These are phyloP conservation scores for Melaleuca alternifolia DNA, from an alignment of 345 rosid genomes.

Conservation along the genomic window DNA sequence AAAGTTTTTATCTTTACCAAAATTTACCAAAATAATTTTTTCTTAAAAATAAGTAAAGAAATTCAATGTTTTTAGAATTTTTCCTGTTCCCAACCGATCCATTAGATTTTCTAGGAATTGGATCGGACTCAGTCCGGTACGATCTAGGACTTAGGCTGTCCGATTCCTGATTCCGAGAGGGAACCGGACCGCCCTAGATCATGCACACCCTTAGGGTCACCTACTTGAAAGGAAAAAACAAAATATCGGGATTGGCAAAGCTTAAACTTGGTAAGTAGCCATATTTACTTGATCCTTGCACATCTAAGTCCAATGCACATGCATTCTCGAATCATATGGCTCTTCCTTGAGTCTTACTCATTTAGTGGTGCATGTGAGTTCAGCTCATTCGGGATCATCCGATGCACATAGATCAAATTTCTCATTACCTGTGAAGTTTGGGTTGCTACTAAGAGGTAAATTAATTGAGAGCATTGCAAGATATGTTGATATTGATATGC, in stretches of 20 bases:
- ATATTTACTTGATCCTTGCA: neutral
- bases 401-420: neutral
- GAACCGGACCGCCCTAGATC: no score
- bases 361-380: neutral
- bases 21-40: no score
- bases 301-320: neutral
- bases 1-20: no score
- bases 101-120: no score
- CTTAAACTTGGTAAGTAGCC: neutral
- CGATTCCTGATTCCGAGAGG: no score
- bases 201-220: no score
- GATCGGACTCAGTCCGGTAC: no score
- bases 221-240: neutral
- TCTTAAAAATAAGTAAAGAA: no score
- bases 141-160: no score
- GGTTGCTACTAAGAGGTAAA: neutral
- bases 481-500: neutral
- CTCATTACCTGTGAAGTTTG: neutral
- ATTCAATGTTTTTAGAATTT: no score
- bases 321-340: neutral
- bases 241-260: neutral
- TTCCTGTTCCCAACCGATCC: no score
- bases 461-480: neutral
- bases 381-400: neutral
- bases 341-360: neutral